A percentile compares a stretch with the other conserved stretches of the same genome.
These are phyloP conservation scores for Fraxinus americana DNA, from an alignment of 257 asterid genomes.

Conservation along the genomic window DNA sequence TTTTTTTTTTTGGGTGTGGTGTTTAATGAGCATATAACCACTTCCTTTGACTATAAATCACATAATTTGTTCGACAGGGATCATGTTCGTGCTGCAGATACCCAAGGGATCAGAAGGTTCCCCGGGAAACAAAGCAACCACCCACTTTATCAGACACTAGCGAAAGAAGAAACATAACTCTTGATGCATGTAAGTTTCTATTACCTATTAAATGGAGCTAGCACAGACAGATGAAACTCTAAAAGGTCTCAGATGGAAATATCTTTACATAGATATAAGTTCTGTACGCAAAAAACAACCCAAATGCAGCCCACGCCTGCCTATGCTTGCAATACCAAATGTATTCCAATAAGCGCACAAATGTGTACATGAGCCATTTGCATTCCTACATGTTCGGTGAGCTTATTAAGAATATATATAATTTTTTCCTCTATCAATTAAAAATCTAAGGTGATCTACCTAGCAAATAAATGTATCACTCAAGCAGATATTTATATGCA, in stretches of 20 bases:
- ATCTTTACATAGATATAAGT: not conserved
- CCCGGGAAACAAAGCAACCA: not conserved
- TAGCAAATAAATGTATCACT: not conserved
- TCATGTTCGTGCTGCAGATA: not conserved
- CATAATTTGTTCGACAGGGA: not conserved
- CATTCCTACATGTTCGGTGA: no score
- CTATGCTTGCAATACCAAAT: not conserved
- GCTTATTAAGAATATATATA: no score
- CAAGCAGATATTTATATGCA: not conserved
- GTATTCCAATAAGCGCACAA: not conserved
- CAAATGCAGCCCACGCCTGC: not conserved
- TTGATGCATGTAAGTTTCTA: not conserved
- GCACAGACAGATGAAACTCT: no score
- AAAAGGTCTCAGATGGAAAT: not conserved
- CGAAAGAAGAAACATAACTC: not conserved
- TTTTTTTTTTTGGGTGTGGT: not conserved
- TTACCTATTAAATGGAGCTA: no score
- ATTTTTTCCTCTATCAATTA: not conserved
- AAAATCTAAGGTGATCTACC: not conserved
- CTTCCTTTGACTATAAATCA: not conserved
- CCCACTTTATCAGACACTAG: not conserved
- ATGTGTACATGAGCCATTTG: no score
- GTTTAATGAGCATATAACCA: not conserved
- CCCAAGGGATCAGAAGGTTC: not conserved
- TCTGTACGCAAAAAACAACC: not conserved